Conservation (phyloP, 1,284 basidiomycete species). For the Omphalotus olearius region DNA sequence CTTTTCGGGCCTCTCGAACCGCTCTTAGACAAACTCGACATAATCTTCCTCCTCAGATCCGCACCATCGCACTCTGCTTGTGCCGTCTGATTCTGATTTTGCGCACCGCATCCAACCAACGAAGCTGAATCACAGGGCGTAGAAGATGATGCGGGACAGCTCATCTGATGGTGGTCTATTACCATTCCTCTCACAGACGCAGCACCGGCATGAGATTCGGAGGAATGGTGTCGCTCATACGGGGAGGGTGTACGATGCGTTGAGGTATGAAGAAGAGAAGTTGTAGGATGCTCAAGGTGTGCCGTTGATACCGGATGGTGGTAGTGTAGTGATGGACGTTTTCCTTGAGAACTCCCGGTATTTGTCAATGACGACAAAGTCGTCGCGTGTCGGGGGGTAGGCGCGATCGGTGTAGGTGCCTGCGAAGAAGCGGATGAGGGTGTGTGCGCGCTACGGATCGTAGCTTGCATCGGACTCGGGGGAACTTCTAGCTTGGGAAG, state of each 20-base stretch:
- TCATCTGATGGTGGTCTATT: constrained; percentile 7
- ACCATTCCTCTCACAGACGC: constrained; percentile 10
- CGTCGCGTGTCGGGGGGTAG: background rate
- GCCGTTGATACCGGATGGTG: constrained; percentile 6
- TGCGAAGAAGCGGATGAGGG: constrained; percentile 7
- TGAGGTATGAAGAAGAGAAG: constrained; percentile 6
- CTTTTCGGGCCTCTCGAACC: background rate
- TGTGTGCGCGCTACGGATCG: background rate
- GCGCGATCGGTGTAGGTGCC: background rate
- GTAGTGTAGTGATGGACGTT: constrained; percentile 2
- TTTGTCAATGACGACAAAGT: no score
- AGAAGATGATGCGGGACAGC: constrained; percentile 3
- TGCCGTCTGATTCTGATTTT: background rate
- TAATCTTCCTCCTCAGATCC: constrained; percentile 11
- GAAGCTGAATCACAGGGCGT: constrained; percentile 7
- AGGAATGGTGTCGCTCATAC: background rate
- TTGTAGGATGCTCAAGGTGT: constrained; percentile 3
- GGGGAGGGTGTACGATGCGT: constrained; percentile 8
- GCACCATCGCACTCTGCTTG: constrained; percentile 1
- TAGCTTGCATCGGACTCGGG: constrained; percentile 1
- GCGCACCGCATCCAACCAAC: background rate
- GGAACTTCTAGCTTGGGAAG: background rate
- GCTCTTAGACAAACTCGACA: constrained; percentile 5
- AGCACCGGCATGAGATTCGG: background rate
- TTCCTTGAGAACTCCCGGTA: background rate